These are phyloP conservation scores for Beauveria asiatica DNA, from an alignment of 2,329 filamentous ascomycete genomes.

Conservation along the genomic window DNA sequence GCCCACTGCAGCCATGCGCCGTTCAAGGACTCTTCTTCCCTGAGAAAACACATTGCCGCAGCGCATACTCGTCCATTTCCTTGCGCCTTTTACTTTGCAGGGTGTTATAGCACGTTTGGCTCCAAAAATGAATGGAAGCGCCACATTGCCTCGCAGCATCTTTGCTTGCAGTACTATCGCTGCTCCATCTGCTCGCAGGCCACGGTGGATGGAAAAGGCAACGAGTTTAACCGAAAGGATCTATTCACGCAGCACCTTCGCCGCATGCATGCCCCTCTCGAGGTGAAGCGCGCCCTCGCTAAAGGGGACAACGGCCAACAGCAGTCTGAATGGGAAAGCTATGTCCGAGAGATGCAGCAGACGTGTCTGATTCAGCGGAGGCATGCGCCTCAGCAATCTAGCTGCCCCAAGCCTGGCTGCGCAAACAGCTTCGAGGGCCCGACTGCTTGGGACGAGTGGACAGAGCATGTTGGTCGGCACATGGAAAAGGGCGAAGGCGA, in stretches of 20 bases:
- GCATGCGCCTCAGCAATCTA: conserved; percentile 59
- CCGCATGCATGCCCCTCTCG: conserved; percentile 78
- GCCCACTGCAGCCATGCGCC: conserved; percentile 54
- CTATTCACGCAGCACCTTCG: conserved; percentile 91
- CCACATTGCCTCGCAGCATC: conserved; percentile 84
- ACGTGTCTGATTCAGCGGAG: conserved; percentile 66
- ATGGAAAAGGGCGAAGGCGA: conserved; percentile 66
- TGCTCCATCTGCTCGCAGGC: conserved; percentile 52
- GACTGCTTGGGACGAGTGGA: conserved; percentile 79
- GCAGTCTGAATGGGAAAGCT: conserved; percentile 54
- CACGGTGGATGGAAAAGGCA: conserved; percentile 47
- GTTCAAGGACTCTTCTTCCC: conserved; percentile 58
- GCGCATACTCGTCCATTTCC: conserved; percentile 68
- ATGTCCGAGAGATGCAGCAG: conserved; percentile 61
- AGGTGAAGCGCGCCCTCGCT: conserved; percentile 48
- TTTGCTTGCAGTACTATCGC: conserved; percentile 59
- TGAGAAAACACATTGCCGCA: conserved; percentile 59
- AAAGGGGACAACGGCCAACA: conserved; percentile 49
- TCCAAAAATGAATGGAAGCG: conserved; percentile 98
- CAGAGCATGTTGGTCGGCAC: conserved; percentile 85
- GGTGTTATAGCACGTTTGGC: conserved; percentile 73
- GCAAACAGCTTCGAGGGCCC: conserved; percentile 59
- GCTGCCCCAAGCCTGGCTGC: conserved; percentile 67
- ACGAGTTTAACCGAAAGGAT: conserved; percentile 88
- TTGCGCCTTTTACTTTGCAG: conserved; percentile 79